Evolutionary conservation across 2,329 filamentous ascomycete species (phyloP), one percentile per base, ranked within the genome.

Genomic region (Cladophialophora carrionii): DNA sequence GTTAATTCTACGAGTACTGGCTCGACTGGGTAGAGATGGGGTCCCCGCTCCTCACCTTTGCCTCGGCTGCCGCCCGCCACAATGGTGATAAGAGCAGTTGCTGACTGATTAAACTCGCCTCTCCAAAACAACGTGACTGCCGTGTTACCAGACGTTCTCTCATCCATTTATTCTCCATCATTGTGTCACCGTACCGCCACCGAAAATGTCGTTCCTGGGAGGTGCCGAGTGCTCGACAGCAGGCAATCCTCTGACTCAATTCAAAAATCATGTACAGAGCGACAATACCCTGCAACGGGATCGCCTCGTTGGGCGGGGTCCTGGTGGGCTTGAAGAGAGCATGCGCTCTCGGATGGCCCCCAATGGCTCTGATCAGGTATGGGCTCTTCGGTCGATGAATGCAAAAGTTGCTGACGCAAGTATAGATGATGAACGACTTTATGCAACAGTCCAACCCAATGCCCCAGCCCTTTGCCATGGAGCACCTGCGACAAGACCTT

Each of bases 171-270:
- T 46, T 55, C 20, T 29, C 17, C 41, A 37, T 54, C 24, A 20
- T 49, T 60, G 17, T 52, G 17, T 34, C 34, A 24, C 57, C 26
- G 17, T 49, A n/a, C 52, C 17, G 24, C 48, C 24, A 43, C n/a
- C 48, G 70, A 82, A 68, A 71, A 98, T 99, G 94, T 97, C 94
- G 62, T 98, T 99, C 78, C 85, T 98, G 74, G 91, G 92, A 79
- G 93, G 94, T 73, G 90, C 94, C 73, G 95, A 98, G 82, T 99
- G 95, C 84, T 98, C 94, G 63, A 96, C 95, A 68, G 92, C 91
- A 70, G 92, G 90, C 75, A 99, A 99, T 79, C 95, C 96, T 64
- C 88, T 99, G 74, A 94, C 91, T 76, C 95, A 98, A 83, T 96
- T 99, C 78, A 92, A 93, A 70, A 99, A 99, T 80, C 93, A 97